Evolutionary conservation across 768 basidiomycete genomes (phyloP).

Genomic region (Leccinum variicolor): DNA sequence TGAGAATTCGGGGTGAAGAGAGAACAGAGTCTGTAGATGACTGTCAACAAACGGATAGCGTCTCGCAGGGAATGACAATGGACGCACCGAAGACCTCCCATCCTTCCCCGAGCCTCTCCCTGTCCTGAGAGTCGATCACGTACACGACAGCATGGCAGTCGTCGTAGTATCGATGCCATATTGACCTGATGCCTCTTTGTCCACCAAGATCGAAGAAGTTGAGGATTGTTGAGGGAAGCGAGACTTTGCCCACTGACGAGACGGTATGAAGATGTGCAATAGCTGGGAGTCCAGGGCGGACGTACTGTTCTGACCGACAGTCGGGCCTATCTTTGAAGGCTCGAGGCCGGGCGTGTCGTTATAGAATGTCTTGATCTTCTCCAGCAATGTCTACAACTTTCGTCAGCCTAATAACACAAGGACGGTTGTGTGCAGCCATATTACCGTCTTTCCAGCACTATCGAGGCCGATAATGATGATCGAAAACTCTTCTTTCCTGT

Average conservation of each 20-base stretch:
- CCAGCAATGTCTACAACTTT: constrained; percentile 66
- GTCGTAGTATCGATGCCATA: constrained; percentile 94
- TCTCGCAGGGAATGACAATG: background rate
- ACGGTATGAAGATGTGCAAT: background rate
- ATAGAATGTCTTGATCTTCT: constrained; percentile 92
- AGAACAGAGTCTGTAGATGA: constrained; percentile 67
- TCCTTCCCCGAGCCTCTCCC: constrained; percentile 84
- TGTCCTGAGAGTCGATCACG: constrained; percentile 90
- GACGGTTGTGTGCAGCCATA: background rate
- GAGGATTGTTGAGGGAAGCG: constrained; percentile 87
- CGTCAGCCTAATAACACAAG: background rate
- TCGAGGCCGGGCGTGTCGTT: constrained; percentile 84
- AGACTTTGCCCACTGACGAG: constrained; percentile 81
- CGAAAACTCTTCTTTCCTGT: constrained; percentile 85
- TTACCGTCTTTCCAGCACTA: constrained; percentile 88
- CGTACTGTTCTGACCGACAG: constrained; percentile 96
- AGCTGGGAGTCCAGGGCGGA: constrained; percentile 1
- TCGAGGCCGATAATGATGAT: constrained; percentile 93
- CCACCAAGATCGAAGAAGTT: constrained; percentile 98
- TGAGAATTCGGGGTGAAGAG: constrained; percentile 84
- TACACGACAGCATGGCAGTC: constrained; percentile 97
- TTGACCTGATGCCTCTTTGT: constrained; percentile 87
- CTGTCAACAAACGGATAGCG: background rate
- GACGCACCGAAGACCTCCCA: constrained; percentile 95
- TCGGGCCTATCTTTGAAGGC: constrained; percentile 92